Base-by-base conservation (phyloP, 2,329 filamentous ascomycete genomes). In the Cyanodermella asteris region DNA sequence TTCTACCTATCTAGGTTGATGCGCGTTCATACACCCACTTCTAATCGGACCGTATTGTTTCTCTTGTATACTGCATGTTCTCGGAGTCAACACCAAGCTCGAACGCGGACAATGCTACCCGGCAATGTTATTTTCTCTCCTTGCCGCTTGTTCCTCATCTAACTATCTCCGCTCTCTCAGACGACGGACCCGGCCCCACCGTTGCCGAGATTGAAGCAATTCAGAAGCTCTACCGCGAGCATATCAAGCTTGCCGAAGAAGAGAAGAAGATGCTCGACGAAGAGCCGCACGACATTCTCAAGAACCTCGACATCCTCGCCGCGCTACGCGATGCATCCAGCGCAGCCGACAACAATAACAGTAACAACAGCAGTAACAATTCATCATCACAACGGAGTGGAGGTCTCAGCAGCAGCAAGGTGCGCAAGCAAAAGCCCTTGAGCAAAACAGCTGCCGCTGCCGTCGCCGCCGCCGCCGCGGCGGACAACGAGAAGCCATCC, bases 231-330 rank as follows among this genome's bases (percentile, higher is more conserved):
- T 53, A 56, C 31, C 49, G 55, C 22, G 50, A 55, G 31, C 47
- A 52, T 25, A 37, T 50, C 26, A 55, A 53, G 33, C 42, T 56
- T 20, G 50, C 52, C 24, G 55, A 59, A 30, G 51, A 56, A 21
- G 55, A 59, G 34, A 49, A 48, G 32, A 47, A 49, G 12, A 55
- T 59, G 17, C 45, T 56, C 17, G 45, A 45, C 29, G 50, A 57
- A 24, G 53, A 58, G 28, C 55, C 55, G 9, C 52, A 53, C 29
- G 54, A 57, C 34, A 53, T 58, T 26, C 51, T 57, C 36, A 58
- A 55, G 34, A 58, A 57, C 30, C 32, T 59, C 25, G 53, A 50
- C 16, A 47, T 59, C 24, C 41, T 59, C 23, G 54, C 47, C 13
- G 54, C 55, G 9, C 44, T 59, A n/a, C 51, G 54, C 23, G 47